Evolutionary conservation across 2,329 filamentous ascomycete genomes (phyloP).

Genomic region (Trematosphaeria pertusa): DNA sequence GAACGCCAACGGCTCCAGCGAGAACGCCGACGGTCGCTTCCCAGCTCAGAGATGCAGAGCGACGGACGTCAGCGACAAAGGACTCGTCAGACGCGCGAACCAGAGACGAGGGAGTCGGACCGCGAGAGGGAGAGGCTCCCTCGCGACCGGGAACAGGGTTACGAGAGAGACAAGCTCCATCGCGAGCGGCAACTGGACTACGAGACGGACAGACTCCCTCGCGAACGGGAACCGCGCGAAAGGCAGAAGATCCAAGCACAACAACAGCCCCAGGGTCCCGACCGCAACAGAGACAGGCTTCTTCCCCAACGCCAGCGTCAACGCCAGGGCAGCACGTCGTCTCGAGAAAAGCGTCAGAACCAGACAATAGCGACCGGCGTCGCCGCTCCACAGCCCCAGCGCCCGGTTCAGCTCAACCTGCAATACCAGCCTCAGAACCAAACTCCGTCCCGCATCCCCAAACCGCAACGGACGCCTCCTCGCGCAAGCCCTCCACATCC

Average conservation of each 20-base stretch:
- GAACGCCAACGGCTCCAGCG: slow-evolving; percentile 4
- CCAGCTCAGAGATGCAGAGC: neutral
- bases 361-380: neutral
- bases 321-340: neutral
- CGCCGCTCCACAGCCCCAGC: neutral
- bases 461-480: too few species aligned
- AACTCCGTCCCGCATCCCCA: too few species aligned
- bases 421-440: neutral
- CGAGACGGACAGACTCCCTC: neutral
- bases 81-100: neutral
- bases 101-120: neutral
- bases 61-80: slow-evolving; percentile 2
- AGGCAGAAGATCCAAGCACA: neutral
- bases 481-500: neutral
- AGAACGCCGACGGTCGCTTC: slow-evolving; percentile 1
- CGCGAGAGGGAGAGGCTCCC: neutral
- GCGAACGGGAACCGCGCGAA: neutral
- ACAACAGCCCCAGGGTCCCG: neutral
- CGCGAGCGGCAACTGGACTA: neutral
- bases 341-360: neutral
- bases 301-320: neutral
- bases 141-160: neutral
- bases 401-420: neutral
- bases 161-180: neutral
- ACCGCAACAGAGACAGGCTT: neutral